Evolutionary conservation across 1,284 basidiomycete genomes (phyloP), one percentile per base, ranked within the genome.

Genomic region (Cryptococcus jaspeensis): DNA sequence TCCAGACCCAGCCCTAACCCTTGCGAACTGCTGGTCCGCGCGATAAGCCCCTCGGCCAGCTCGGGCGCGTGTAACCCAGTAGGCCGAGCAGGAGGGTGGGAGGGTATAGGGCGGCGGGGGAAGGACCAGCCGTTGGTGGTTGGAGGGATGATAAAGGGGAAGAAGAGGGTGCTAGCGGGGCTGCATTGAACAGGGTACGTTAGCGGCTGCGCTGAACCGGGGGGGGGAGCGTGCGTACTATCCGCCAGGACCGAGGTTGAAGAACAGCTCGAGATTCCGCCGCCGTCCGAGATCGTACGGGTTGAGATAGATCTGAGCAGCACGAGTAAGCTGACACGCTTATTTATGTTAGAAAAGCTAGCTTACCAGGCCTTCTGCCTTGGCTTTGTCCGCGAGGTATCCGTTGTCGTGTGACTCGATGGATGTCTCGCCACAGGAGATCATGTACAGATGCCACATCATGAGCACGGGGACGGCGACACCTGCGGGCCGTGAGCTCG

Each of bases 331-430:
- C n/a, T 37, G 36, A n/a, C 32, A 36, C 9, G 25, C 20, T 12
- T 22, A 22, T 25, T 15, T 37, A 53, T 13, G 22, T 12, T 1
- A 15, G 13, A 37, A 25, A 20, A 11, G 18, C n/a, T n/a, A n/a
- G 75, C 82, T 43, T 57, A 88, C 87, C 78, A 91, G 84, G 39
- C 86, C 87, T 38, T 90, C 81, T 15, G 80, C 78, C 61, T 84
- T 83, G 0, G 92, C 92, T 37, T 85, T 77, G 59, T 81, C 83
- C 1, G 84, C 80, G 69, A 97, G 95, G 43, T 88, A 82, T 9
- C 85, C 85, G 71, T 94, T 86, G 70, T 99, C 95, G 65, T 92
- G 90, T 3, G 82, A 82, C 77, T 99, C 96, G 15, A 98, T 94
- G 0, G 88, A 86, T 0, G 93, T 98, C 74, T 97, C 93, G 0